Conservation (phyloP, 306 rosid species). For the Bauhinia variegata region DNA sequence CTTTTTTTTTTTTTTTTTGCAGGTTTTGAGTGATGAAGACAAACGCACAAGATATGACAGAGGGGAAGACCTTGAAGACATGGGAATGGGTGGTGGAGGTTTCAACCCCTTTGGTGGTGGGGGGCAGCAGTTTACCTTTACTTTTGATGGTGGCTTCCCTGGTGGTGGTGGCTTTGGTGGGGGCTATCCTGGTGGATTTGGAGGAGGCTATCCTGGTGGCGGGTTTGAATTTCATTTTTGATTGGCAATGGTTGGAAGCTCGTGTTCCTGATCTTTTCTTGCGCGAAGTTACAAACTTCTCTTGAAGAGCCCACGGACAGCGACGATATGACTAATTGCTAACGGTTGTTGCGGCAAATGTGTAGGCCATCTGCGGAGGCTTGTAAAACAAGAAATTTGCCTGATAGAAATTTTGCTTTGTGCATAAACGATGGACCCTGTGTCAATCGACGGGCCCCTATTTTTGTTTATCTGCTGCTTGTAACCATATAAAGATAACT, state of each 20-base stretch:
- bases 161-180: conserved; percentile 60
- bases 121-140: conserved; percentile 73
- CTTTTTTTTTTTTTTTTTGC: too few species aligned
- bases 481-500: conserved; percentile 28
- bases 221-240: conserved; percentile 81
- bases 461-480: conserved; percentile 32
- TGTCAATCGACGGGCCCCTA: conserved; percentile 42
- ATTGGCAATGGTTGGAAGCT: conserved; percentile 26
- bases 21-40: conserved; percentile 91
- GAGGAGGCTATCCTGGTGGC: conserved; percentile 69
- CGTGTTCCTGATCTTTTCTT: neutral
- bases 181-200: conserved; percentile 69
- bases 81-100: conserved; percentile 78
- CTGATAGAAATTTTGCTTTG: conserved; percentile 36
- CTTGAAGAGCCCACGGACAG: conserved; percentile 35
- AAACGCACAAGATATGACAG: conserved; percentile 87
- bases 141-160: conserved; percentile 70
- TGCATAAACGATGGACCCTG: conserved; percentile 25
- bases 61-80: conserved; percentile 96
- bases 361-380: conserved; percentile 43
- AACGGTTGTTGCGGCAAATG: conserved; percentile 47
- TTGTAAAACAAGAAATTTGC: conserved; percentile 42
- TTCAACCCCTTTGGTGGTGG: conserved; percentile 91
- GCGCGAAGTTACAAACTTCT: conserved; percentile 2
- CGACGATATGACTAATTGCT: conserved; percentile 53